Base-by-base conservation (phyloP, 2,329 filamentous ascomycete genomes). In the Alternaria longipes region DNA sequence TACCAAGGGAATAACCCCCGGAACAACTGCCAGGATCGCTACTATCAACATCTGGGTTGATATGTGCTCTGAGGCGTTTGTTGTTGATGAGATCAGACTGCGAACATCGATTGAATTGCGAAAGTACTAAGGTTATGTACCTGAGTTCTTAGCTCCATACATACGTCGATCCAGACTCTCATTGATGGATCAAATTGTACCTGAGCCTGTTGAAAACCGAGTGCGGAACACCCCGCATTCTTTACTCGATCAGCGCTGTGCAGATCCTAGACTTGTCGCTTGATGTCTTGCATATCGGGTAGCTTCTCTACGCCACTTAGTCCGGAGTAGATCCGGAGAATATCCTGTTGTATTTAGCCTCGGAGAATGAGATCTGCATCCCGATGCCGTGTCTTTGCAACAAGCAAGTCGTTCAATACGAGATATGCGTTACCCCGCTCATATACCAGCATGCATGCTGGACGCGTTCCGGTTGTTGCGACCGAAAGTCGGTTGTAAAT, bases 321-420 rank as follows among this genome's bases (percentile, higher is more conserved):
- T 32, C 56, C 36, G 56, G 36, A 55, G 42, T 54, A 55, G 34
- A 47, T 20, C 44, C 56, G 56, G 9, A 54, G 36, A 44, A 59
- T 36, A 59, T 34, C 26, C 42, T 55, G 44, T 59, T 49, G 56
- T 49, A 59, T 59, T 55, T 55, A 55, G 56, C 56, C 56, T 59
- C 56, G 56, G 56, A 40, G 44, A 24, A 55, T 49, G 24, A 22
- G 8, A 32, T 0, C 22, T 34, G 42, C 44, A 34, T 49, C 36
- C n/a, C 34, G 20, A 36, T 42, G 34, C 12, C 8, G 34, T 36
- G 14, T 44, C 24, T 14, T 16, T 34, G 42, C 32, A 54, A 5
- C 11, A 14, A 16, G 16, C 36, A 14, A 11, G 5, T 26, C 20
- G 2, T 38, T 11, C n/a, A 38, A 41, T 24, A 26, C 34, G 30